Evolutionary conservation across 1,284 basidiomycete genomes (phyloP).

Genomic region (Apiotrichum domesticum): DNA sequence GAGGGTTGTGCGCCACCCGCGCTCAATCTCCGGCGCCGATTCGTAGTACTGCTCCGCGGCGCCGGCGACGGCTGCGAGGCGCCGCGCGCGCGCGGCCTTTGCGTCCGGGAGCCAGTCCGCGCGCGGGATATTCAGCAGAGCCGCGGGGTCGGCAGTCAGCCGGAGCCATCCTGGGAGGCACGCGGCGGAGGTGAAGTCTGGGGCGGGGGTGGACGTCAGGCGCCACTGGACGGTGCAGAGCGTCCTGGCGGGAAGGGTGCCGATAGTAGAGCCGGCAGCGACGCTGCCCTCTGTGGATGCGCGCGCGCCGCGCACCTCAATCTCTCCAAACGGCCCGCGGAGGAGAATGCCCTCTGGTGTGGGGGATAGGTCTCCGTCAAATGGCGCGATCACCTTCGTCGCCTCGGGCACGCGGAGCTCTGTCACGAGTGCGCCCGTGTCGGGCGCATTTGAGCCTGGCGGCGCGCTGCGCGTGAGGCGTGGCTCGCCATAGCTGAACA

Average conservation of each 20-base stretch:
- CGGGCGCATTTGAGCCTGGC: neutral
- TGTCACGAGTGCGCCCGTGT: neutral
- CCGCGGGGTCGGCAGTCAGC: conserved; percentile 4
- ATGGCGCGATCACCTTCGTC: neutral
- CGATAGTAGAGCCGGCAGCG: neutral
- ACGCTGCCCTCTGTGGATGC: neutral
- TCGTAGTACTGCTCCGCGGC: conserved; percentile 12
- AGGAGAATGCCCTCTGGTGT: neutral
- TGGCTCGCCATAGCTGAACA: conserved; percentile 7
- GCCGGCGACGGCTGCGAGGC: neutral
- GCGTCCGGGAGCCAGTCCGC: conserved; percentile 1
- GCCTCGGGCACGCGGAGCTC: neutral
- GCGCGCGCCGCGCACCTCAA: neutral
- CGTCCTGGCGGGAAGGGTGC: neutral
- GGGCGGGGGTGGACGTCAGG: neutral
- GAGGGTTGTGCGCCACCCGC: conserved; percentile 10
- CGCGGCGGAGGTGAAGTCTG: neutral
- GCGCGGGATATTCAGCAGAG: neutral
- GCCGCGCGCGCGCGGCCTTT: neutral
- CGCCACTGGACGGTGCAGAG: conserved; percentile 2
- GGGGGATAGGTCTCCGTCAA: neutral
- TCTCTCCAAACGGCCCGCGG: conserved; percentile 1
- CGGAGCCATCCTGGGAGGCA: conserved; percentile 1
- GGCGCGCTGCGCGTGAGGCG: neutral
- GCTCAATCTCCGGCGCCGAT: conserved; percentile 6